A percentile compares a stretch with the other conserved stretches of the same genome.
These are phyloP conservation scores for Celoporthe dispersa DNA, from an alignment of 2,329 filamentous ascomycete genomes.

Conservation along the genomic window DNA sequence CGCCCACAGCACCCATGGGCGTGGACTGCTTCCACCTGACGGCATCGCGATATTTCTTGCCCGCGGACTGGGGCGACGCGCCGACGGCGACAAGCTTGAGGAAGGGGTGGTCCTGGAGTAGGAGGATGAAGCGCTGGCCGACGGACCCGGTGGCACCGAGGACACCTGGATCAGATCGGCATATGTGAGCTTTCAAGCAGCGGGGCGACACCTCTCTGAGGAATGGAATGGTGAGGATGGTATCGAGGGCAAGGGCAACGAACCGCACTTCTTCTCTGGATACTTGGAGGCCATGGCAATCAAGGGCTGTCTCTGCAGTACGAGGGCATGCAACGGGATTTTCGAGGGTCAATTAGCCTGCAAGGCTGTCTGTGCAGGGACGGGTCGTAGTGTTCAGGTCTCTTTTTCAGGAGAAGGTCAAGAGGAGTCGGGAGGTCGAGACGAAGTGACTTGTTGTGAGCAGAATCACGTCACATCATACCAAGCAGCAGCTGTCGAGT, in stretches of 20 bases:
- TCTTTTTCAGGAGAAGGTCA: background rate
- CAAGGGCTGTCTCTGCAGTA: background rate
- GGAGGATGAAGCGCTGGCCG: conserved; percentile 91
- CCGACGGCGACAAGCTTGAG: conserved; percentile 88
- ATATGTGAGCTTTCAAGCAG: conserved; percentile 17
- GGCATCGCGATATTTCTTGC: conserved; percentile 93
- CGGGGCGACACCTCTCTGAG: no score
- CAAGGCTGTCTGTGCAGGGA: background rate
- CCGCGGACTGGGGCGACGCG: conserved; percentile 84
- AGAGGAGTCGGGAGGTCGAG: background rate
- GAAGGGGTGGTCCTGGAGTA: conserved; percentile 85
- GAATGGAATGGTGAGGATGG: background rate
- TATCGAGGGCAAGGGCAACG: conserved; percentile 35
- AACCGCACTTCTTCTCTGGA: conserved; percentile 64
- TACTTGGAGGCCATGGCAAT: conserved; percentile 44
- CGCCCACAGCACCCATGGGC: conserved; percentile 79
- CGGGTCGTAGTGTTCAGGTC: background rate
- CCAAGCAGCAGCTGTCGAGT: background rate
- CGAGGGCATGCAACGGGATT: no score
- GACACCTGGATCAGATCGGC: conserved; percentile 57
- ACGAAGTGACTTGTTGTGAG: background rate
- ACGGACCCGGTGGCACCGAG: conserved; percentile 93
- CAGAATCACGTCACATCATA: conserved; percentile 7
- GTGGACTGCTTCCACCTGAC: conserved; percentile 92
- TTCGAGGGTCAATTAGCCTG: background rate